Conservation (phyloP, 805 yeast genomes). For the Ogataea ganodermae region DNA sequence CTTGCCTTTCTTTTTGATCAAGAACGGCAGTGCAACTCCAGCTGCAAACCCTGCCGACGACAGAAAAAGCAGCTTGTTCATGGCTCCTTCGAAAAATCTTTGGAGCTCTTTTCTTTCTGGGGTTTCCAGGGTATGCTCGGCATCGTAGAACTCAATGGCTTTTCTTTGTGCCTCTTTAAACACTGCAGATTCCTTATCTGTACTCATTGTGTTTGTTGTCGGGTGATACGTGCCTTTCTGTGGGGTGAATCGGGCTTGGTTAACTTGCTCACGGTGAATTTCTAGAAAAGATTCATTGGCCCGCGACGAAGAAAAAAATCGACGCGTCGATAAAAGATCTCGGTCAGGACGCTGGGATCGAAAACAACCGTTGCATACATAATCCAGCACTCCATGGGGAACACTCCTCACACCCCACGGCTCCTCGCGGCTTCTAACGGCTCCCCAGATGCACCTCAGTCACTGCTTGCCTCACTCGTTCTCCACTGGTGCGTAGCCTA, state of each 20-base stretch:
- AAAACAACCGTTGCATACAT: too few relatives aligned
- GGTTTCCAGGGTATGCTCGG: constrained; percentile 44
- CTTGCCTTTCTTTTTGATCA: constrained; percentile 36
- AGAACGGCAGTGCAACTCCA: constrained; percentile 47
- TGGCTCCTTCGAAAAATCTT: constrained; percentile 39
- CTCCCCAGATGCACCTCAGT: too few relatives aligned
- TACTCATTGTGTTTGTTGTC: constrained; percentile 4
- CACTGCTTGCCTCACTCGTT: too few relatives aligned
- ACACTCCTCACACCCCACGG: too few relatives aligned
- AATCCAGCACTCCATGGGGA: too few relatives aligned
- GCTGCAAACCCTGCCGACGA: constrained; percentile 34
- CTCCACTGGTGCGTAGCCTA: neutral
- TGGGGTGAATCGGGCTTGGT: neutral
- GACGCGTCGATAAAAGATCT: constrained; percentile 8
- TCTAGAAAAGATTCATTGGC: neutral
- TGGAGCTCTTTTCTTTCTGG: constrained; percentile 46
- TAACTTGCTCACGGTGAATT: neutral
- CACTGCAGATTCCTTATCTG: constrained; percentile 17
- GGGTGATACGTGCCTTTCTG: too few relatives aligned
- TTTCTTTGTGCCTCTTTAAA: constrained; percentile 39
- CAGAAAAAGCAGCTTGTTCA: constrained; percentile 38
- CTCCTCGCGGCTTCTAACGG: too few relatives aligned
- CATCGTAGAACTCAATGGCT: constrained; percentile 52
- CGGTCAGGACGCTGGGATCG: neutral
- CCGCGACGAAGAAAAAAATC: neutral